phyloP scores from a whole-genome alignment of 179 eudicot species.

The Camellia oleifera region DNA sequence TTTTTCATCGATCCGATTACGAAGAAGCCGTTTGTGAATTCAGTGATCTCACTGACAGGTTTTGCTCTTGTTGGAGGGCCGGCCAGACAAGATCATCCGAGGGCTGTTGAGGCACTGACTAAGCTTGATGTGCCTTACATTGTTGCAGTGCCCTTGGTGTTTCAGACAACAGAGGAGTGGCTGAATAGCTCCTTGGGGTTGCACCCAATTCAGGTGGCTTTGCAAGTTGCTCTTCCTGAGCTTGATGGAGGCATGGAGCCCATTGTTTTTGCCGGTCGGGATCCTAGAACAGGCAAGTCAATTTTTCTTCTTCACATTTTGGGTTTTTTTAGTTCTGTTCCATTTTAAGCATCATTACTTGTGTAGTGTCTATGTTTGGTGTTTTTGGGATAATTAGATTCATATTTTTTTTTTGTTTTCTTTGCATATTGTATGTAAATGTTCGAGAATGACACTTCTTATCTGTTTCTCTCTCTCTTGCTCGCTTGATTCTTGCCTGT shows the following conservation, averaged over 20 bases:
- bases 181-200: constrained; percentile 88
- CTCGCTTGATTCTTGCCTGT: neutral
- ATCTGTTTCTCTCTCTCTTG: neutral
- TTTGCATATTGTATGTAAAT: neutral
- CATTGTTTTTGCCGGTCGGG: constrained; percentile 93
- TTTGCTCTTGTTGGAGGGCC: constrained; percentile 99
- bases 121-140: constrained; percentile 97
- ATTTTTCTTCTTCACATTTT: neutral
- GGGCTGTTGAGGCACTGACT: constrained; percentile 90
- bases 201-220: constrained; percentile 98
- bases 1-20: constrained; percentile 79
- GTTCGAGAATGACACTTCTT: too few species aligned
- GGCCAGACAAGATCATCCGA: constrained; percentile 97
- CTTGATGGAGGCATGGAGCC: constrained; percentile 99
- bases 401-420: neutral
- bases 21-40: constrained; percentile 78
- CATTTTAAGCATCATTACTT: neutral
- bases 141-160: constrained; percentile 96
- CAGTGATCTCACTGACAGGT: constrained; percentile 87
- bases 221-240: constrained; percentile 99
- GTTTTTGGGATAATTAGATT: neutral
- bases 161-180: constrained; percentile 99
- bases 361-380: neutral
- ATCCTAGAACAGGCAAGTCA: constrained; percentile 90
- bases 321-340: neutral